A percentile compares a stretch with the other conserved stretches of the same genome.
Conservation (phyloP, 192 early-diverging fungal species). For the Backusella tuberculispora region DNA sequence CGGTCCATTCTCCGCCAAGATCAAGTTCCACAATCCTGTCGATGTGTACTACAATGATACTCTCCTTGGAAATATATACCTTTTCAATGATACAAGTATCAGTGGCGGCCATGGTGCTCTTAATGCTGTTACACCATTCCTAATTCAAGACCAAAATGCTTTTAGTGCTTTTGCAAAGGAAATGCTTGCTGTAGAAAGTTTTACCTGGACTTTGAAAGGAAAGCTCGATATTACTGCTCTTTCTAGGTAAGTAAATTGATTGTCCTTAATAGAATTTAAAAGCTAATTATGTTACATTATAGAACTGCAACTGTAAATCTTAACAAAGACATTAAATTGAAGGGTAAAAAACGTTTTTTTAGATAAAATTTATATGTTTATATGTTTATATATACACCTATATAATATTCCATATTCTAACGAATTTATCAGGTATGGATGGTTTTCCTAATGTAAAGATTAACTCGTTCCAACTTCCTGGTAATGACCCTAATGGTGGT, state of each 20-base stretch:
- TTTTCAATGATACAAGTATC: constrained; percentile 42
- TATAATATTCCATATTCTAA: neutral
- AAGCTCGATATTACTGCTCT: constrained; percentile 47
- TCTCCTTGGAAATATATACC: constrained; percentile 45
- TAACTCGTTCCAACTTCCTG: constrained; percentile 53
- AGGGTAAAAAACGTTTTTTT: constrained; percentile 35
- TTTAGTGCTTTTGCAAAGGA: constrained; percentile 52
- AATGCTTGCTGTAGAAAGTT: constrained; percentile 49
- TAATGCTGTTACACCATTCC: constrained; percentile 38
- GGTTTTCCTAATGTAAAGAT: constrained; percentile 56
- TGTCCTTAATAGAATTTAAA: constrained; percentile 33
- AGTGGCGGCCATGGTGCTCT: constrained; percentile 49
- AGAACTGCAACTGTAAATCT: constrained; percentile 50
- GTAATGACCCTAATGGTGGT: constrained; percentile 55
- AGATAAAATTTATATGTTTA: constrained; percentile 10
- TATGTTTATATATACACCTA: neutral
- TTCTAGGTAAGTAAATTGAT: constrained; percentile 29
- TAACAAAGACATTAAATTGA: constrained; percentile 49
- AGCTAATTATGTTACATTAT: constrained; percentile 42
- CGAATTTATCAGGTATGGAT: constrained; percentile 47
- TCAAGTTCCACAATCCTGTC: constrained; percentile 55
- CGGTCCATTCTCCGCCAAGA: constrained; percentile 51
- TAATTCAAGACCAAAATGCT: constrained; percentile 44
- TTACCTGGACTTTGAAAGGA: constrained; percentile 53
- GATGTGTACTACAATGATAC: constrained; percentile 49